A percentile compares a stretch with the other conserved stretches of the same genome.
Conservation (phyloP, 306 rosid species). For the Cyclanthera cordifolia region DNA sequence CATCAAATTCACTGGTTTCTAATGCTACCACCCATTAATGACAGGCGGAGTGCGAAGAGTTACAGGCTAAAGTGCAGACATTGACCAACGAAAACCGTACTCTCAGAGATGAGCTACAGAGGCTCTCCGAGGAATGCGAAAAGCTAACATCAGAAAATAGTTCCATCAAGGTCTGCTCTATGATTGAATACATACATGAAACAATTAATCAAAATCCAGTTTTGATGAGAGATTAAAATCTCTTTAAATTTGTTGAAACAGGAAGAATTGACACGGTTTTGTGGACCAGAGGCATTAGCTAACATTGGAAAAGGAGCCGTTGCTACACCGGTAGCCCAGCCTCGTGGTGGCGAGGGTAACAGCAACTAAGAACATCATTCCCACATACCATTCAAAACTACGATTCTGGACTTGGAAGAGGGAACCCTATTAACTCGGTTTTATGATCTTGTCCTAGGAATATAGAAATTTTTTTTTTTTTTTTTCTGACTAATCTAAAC, state of each 20-base stretch:
- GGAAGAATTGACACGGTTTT: constrained; percentile 76
- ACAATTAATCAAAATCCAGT: too few species aligned
- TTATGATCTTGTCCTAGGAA: constrained; percentile 20
- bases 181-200: too few species aligned
- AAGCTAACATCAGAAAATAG: constrained; percentile 68
- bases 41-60: constrained; percentile 94
- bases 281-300: constrained; percentile 75
- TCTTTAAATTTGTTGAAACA: constrained; percentile 18
- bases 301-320: constrained; percentile 31
- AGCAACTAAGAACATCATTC: constrained; percentile 12
- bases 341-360: constrained; percentile 16
- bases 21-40: neutral
- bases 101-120: constrained; percentile 72
- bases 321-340: constrained; percentile 11
- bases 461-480: constrained; percentile 16
- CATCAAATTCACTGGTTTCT: neutral
- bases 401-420: neutral
- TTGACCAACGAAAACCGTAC: constrained; percentile 58
- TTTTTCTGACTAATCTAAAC: constrained; percentile 39
- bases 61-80: constrained; percentile 69
- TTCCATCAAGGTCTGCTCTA: constrained; percentile 51
- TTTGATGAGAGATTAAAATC: too few species aligned
- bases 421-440: neutral
- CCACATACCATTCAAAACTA: constrained; percentile 1
- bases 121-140: constrained; percentile 77